phyloP scores from a whole-genome alignment of 2,329 filamentous ascomycete genomes.

The Emericellopsis cladophorae region DNA sequence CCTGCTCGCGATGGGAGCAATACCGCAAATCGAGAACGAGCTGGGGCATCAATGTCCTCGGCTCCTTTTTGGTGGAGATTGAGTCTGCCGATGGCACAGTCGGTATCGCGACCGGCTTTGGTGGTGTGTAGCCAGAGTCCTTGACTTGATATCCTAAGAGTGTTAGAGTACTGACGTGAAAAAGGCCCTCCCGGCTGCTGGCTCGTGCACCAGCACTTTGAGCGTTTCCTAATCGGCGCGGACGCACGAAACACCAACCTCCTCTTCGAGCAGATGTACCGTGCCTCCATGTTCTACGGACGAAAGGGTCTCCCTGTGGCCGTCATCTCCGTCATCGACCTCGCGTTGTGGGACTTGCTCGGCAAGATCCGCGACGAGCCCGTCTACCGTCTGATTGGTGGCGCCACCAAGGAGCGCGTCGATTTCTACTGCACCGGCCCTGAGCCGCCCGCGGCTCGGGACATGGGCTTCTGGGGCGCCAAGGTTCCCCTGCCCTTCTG shows the following conservation, averaged over 20 bases:
- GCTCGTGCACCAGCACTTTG: conserved; percentile 87
- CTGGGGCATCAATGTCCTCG: conserved; percentile 92
- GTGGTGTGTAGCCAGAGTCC: conserved; percentile 35
- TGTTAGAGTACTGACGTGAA: not conserved
- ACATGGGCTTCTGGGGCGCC: conserved; percentile 80
- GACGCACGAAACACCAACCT: conserved; percentile 87
- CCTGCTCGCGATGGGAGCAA: conserved; percentile 79
- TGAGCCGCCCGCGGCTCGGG: conserved; percentile 65
- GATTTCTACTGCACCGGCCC: conserved; percentile 94
- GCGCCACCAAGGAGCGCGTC: conserved; percentile 70
- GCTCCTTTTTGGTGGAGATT: conserved; percentile 83
- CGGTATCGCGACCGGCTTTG: conserved; percentile 88
- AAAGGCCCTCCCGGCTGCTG: conserved; percentile 78
- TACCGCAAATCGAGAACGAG: conserved; percentile 80
- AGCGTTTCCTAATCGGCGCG: conserved; percentile 78
- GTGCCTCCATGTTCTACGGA: conserved; percentile 91
- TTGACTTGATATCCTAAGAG: not conserved
- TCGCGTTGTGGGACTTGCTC: conserved; percentile 84
- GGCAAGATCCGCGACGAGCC: conserved; percentile 88
- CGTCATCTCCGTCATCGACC: conserved; percentile 87
- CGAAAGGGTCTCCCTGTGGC: conserved; percentile 83
- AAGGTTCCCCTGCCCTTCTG: conserved; percentile 87
- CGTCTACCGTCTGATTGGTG: conserved; percentile 88
- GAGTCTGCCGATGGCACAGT: conserved; percentile 84
- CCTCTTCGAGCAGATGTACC: conserved; percentile 94